phyloP scores from a whole-genome alignment of 768 basidiomycete species.

The Hypholoma fasciculare region DNA sequence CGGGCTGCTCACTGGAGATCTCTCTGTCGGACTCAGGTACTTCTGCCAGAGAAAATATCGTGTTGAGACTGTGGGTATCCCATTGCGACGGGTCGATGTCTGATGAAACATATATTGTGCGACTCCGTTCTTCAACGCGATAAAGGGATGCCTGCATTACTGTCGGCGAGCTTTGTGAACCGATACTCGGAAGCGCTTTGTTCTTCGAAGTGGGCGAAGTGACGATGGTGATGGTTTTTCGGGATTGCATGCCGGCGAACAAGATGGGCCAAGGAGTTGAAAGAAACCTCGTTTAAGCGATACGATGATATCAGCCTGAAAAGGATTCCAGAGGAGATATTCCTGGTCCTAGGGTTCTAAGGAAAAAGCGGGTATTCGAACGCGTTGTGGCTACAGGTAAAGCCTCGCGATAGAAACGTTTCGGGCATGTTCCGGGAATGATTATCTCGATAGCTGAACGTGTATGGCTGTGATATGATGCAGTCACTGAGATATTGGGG shows the following conservation, averaged over 20 bases:
- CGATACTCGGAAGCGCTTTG: constrained; percentile 22
- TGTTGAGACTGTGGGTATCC: constrained; percentile 37
- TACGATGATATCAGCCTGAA: neutral
- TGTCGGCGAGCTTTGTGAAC: constrained; percentile 26
- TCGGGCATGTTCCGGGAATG: too few species aligned
- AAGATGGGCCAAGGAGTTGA: neutral
- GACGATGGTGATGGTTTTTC: constrained; percentile 37
- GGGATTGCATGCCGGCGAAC: constrained; percentile 27
- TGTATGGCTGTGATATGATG: too few species aligned
- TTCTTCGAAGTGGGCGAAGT: constrained; percentile 30
- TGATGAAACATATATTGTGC: constrained; percentile 46
- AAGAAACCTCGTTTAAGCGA: neutral
- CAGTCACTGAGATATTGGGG: too few species aligned
- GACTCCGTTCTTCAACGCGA: constrained; percentile 48
- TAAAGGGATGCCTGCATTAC: constrained; percentile 36
- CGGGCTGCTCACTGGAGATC: constrained; percentile 24
- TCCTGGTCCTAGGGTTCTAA: too few species aligned
- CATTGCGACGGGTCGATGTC: constrained; percentile 44
- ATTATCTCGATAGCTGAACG: too few species aligned
- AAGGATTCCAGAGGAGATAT: neutral
- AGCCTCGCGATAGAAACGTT: too few species aligned
- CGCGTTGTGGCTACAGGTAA: too few species aligned
- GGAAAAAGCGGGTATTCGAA: too few species aligned
- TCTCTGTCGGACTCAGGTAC: constrained; percentile 25
- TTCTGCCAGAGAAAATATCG: constrained; percentile 40